Evolutionary conservation across 2,329 filamentous ascomycete species (phyloP).

Genomic region (Ophiostoma sp.): DNA sequence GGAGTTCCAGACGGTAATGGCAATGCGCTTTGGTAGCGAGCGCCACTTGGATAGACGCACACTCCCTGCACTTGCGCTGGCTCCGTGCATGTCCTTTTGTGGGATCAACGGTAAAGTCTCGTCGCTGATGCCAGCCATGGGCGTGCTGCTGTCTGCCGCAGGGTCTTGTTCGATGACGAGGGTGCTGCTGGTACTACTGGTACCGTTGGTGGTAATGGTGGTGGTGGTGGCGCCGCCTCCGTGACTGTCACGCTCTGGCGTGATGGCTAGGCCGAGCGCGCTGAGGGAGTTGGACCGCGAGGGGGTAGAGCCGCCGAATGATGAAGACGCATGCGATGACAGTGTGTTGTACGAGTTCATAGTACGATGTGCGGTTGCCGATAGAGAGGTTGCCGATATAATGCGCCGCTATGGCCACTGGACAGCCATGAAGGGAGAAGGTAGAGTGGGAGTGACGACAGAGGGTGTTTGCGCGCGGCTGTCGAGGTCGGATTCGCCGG

Average conservation of each 20-base stretch:
- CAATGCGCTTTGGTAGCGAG: conserved; percentile 66
- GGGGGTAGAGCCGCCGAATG: conserved; percentile 53
- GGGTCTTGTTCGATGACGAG: background rate
- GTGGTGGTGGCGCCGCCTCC: conserved; percentile 41
- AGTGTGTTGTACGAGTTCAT: conserved; percentile 98
- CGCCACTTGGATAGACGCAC: conserved; percentile 52
- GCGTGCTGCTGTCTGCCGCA: conserved; percentile 23
- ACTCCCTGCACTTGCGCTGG: conserved; percentile 15
- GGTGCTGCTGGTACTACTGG: conserved; percentile 34
- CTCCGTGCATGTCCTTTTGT: conserved; percentile 31
- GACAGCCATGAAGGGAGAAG: conserved; percentile 53
- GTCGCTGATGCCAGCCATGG: conserved; percentile 39
- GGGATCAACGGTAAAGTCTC: conserved; percentile 71
- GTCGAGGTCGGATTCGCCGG: background rate
- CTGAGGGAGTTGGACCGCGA: conserved; percentile 63
- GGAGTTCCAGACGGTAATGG: conserved; percentile 70
- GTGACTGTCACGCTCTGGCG: conserved; percentile 45
- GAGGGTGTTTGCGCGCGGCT: background rate
- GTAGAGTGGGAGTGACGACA: too few species aligned
- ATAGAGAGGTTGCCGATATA: conserved; percentile 33
- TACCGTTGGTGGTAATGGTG: conserved; percentile 39
- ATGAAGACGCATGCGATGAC: conserved; percentile 74
- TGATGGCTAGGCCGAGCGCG: conserved; percentile 51
- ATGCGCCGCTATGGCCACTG: conserved; percentile 36
- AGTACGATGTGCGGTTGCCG: conserved; percentile 45